phyloP scores from a whole-genome alignment of 2,329 filamentous ascomycete species.

The Stemphylium beticola region DNA sequence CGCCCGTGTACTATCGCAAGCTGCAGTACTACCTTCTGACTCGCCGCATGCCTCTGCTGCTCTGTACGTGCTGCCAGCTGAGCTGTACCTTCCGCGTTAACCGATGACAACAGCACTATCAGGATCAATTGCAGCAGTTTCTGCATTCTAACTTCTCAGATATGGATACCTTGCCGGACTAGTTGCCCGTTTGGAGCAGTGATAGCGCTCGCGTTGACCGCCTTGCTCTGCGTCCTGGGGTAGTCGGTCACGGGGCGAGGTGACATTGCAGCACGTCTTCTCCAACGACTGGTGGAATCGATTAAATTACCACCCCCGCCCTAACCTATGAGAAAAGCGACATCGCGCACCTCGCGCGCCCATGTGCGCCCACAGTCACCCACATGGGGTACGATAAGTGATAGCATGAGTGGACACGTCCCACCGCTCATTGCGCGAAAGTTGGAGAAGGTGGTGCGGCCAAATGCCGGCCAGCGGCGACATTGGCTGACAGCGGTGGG shows the following conservation, averaged over 20 bases:
- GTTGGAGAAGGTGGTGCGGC: conserved; percentile 18
- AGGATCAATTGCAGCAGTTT: neutral
- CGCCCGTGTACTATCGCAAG: neutral
- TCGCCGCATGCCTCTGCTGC: conserved; percentile 1
- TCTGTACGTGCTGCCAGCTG: conserved; percentile 1
- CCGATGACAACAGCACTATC: conserved; percentile 3
- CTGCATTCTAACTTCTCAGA: neutral
- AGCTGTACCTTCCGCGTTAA: conserved; percentile 3
- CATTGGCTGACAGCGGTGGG: conserved; percentile 29
- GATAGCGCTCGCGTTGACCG: conserved; percentile 7
- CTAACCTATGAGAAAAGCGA: neutral
- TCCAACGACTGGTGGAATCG: conserved; percentile 10
- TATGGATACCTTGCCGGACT: conserved; percentile 4
- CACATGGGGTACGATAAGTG: conserved; percentile 11
- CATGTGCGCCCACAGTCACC: neutral
- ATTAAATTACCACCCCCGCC: neutral
- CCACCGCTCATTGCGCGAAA: conserved; percentile 25
- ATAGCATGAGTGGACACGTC: conserved; percentile 23
- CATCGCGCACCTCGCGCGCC: neutral
- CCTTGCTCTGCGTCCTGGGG: conserved; percentile 2
- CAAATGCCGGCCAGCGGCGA: conserved; percentile 22
- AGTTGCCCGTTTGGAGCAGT: conserved; percentile 12
- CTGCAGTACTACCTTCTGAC: neutral
- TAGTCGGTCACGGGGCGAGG: neutral
- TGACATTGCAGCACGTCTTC: neutral